A percentile compares a stretch with the other conserved stretches of the same genome.
These are phyloP conservation scores for Colletotrichum viniferum DNA, from an alignment of 2,329 filamentous ascomycete genomes.

Conservation along the genomic window DNA sequence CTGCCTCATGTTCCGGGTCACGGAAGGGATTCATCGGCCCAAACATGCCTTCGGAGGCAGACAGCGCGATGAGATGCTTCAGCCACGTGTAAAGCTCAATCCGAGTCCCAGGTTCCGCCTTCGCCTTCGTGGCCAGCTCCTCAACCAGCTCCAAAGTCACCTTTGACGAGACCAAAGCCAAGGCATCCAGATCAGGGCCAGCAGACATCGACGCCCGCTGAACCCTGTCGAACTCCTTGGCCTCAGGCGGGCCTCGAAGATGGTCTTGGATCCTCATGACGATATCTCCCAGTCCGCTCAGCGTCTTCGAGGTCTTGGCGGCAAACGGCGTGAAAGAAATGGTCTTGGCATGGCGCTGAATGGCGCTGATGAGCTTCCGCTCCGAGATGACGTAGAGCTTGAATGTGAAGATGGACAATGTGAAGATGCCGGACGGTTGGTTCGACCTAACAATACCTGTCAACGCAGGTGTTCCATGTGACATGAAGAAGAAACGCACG, in stretches of 20 bases:
- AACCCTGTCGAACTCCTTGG: not conserved
- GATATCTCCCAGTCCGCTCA: not conserved
- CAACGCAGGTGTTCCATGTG: not conserved
- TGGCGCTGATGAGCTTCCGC: not conserved
- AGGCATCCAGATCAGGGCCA: not conserved
- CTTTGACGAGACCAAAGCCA: not conserved
- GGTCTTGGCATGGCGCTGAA: slow-evolving; percentile 1
- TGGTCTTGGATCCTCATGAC: not conserved
- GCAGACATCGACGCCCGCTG: not conserved
- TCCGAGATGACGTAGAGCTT: not conserved
- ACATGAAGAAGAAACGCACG: not conserved
- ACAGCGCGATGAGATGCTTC: not conserved
- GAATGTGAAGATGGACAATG: not conserved
- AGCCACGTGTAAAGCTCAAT: slow-evolving; percentile 2
- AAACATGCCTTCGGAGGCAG: not conserved
- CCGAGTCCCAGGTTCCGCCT: not conserved
- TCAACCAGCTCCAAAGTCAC: not conserved
- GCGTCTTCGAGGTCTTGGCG: not conserved
- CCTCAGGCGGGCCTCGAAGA: not conserved
- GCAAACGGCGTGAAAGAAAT: not conserved
- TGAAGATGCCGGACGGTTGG: not conserved
- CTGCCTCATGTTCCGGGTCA: not conserved
- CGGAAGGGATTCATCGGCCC: slow-evolving; percentile 13
- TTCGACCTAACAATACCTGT: not conserved
- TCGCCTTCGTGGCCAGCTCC: not conserved